These are phyloP conservation scores for Coemansia sp. DNA, from an alignment of 192 early-diverging fungal species.

Conservation along the genomic window DNA sequence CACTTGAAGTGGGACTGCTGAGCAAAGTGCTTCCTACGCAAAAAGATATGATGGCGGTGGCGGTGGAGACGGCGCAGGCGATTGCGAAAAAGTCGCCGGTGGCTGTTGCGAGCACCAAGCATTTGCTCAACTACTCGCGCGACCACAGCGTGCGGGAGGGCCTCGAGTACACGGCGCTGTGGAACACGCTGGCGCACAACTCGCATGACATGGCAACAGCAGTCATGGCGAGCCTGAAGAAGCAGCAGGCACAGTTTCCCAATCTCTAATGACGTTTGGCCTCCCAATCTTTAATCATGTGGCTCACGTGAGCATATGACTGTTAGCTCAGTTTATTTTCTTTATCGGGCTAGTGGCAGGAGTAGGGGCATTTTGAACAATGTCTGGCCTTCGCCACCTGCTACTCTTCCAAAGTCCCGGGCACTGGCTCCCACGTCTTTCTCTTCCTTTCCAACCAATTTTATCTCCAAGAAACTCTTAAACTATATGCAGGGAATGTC, in stretches of 20 bases:
- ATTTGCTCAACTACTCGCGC: slow-evolving; percentile 83
- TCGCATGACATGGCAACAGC: slow-evolving; percentile 54
- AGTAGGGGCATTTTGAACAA: no score
- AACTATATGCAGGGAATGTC: background rate
- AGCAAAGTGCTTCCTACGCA: slow-evolving; percentile 49
- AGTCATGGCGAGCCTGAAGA: slow-evolving; percentile 34
- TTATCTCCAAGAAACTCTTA: no score
- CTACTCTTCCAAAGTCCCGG: no score
- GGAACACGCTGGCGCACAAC: slow-evolving; percentile 85
- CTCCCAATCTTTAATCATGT: no score
- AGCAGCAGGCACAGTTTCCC: slow-evolving; percentile 41
- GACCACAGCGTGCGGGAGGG: slow-evolving; percentile 91
- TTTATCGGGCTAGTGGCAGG: no score
- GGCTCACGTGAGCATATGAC: background rate
- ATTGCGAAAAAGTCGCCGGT: slow-evolving; percentile 92
- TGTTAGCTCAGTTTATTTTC: no score
- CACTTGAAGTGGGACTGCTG: slow-evolving; percentile 60
- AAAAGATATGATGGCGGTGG: slow-evolving; percentile 37
- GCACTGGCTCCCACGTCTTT: no score
- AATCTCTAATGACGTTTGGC: slow-evolving; percentile 26
- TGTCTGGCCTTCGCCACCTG: no score
- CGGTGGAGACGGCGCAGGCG: slow-evolving; percentile 62
- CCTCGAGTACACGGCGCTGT: slow-evolving; percentile 79
- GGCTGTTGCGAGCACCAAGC: slow-evolving; percentile 83
- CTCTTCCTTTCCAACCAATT: no score